A percentile compares a stretch with the other conserved stretches of the same genome.
phyloP scores from a whole-genome alignment of 148 eudicot genomes.

The Amaranthus hypochondriacus region DNA sequence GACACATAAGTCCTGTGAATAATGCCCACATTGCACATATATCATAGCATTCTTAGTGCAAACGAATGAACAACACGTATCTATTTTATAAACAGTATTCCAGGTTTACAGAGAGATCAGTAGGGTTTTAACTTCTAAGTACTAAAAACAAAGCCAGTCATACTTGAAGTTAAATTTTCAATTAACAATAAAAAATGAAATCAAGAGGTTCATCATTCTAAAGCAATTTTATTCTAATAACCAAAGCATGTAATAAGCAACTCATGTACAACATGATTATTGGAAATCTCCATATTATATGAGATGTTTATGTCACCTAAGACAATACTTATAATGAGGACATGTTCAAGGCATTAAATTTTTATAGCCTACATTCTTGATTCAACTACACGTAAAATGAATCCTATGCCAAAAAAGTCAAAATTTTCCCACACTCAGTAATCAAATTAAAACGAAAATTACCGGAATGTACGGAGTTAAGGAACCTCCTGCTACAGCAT shows the following conservation, averaged over 20 bases:
- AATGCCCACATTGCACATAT: background rate
- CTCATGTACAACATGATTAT: background rate
- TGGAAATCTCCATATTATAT: background rate
- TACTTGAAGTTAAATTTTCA: background rate
- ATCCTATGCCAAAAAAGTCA: background rate
- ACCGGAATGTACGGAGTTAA: slow-evolving; percentile 33
- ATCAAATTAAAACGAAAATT: background rate
- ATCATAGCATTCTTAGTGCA: background rate
- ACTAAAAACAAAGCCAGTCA: background rate
- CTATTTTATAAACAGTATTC: background rate
- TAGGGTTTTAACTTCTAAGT: background rate
- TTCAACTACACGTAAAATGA: background rate
- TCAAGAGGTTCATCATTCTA: background rate
- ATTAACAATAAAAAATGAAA: background rate
- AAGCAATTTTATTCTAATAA: background rate
- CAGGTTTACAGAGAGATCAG: background rate
- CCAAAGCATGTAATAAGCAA: background rate
- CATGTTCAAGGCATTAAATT: background rate
- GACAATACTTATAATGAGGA: background rate
- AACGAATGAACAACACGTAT: background rate
- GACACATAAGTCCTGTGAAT: background rate
- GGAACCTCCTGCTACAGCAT: slow-evolving; percentile 22
- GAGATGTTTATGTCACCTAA: background rate
- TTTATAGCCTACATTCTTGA: background rate
- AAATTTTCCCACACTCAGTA: background rate